Base-by-base conservation (phyloP, 75 land plant species). In the Pinus taeda region DNA sequence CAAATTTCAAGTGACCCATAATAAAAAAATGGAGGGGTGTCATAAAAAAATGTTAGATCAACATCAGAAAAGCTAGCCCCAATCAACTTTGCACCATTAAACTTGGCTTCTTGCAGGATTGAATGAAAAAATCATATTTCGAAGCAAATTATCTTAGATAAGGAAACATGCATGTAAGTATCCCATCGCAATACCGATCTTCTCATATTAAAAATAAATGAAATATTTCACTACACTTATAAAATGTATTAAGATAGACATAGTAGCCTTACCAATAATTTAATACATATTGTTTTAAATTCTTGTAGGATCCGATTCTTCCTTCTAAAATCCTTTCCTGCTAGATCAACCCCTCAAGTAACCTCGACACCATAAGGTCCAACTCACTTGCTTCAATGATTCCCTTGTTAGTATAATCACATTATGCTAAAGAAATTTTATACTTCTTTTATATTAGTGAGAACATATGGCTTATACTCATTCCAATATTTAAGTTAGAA, bases 11-110 rank as follows among this genome's bases (percentile, higher is more conserved):
- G 1, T 30, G 18, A 4, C 6, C 63, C 26, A 22, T 5, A 24
- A 37, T 37, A 1, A 60, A 60, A 60, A 24, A 21, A 60, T 60
- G 11, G 9, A 30, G 26, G 21, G 9, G 62, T 74, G 15, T 21
- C 12, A 21, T 15, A 72, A 56, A 59, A 57, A 95, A 95, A 96
- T 85, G 98, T 95, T 59, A 96, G 85, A 85, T 96, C 90, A 49
- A 96, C 92, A 87, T 96, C 96, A 78, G 93, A 96, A 85, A 96
- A 96, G 73, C 97, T 94, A 29, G 98, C 96, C 53, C 96, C 98
- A 3, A 91, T 33, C 36, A 96, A 73, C 58, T 93, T 93, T 37
- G 96, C 93, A 37, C 96, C 98, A 80, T 84, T 93, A 78, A 96
- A 96, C 75, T 96, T 96, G 13, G 91, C 91, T 79, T 93, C 96